Percentiles rank a stretch among this genome's conserved stretches.
These are phyloP conservation scores for Nepenthes mirabilis DNA, from an alignment of 148 eudicot species.

Conservation along the genomic window DNA sequence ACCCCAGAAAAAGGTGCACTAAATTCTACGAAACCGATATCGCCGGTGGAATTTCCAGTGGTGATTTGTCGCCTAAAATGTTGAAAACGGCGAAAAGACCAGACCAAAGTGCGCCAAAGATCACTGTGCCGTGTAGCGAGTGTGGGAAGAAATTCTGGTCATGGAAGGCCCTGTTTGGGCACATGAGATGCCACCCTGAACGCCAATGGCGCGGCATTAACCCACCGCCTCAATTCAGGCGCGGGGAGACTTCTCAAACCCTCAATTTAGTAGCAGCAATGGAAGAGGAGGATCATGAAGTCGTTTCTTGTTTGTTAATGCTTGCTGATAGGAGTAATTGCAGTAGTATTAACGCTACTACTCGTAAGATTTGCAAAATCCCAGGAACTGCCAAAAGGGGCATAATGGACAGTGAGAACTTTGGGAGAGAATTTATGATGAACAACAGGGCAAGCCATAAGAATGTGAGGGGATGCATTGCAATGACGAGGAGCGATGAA, in stretches of 20 bases:
- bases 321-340: constrained; percentile 24
- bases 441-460: constrained; percentile 90
- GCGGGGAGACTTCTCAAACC: not conserved
- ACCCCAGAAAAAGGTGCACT: constrained; percentile 4
- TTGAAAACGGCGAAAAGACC: constrained; percentile 28
- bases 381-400: no score
- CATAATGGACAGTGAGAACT: no score
- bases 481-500: constrained; percentile 16
- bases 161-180: constrained; percentile 78
- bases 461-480: constrained; percentile 84
- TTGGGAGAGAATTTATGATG: no score
- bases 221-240: constrained; percentile 50
- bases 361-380: not conserved
- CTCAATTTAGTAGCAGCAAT: not conserved
- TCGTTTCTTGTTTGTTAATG: constrained; percentile 47
- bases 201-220: constrained; percentile 90
- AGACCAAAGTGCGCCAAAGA: constrained; percentile 57
- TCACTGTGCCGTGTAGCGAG: constrained; percentile 68
- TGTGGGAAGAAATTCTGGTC: constrained; percentile 86
- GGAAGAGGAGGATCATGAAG: constrained; percentile 46
- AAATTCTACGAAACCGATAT: constrained; percentile 12
- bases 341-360: not conserved
- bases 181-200: constrained; percentile 97
- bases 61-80: constrained; percentile 3
- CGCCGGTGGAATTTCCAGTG: not conserved